Base-by-base conservation (phyloP, 116 monocot genomes). In the Trichopus zeylanicus region DNA sequence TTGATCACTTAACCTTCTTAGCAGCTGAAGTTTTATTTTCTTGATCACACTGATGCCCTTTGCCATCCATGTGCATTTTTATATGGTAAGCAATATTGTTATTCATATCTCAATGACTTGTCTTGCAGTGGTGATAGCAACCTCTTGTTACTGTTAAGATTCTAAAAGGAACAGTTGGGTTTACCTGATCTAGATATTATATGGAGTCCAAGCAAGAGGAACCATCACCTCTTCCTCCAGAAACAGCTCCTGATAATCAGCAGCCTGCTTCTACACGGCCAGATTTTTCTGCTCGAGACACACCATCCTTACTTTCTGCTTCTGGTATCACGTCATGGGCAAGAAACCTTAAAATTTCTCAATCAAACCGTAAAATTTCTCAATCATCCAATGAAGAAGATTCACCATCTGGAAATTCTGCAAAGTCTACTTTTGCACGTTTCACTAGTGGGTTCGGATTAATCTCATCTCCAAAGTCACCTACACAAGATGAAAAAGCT, bases 311-410 rank as follows among this genome's bases (percentile, higher is more conserved):
- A 56, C 60, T 87, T 68, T 76, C 92, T 61, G 39, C 79, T 54
- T 78, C 93, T 59, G 88, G 85, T 12, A 62, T 95, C 64, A 74
- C 89, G 18, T 83, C 81, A 27, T 97, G 97, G 97, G 91, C 87
- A 18, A 87, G 53, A 70, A 91, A 65, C 39, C 80, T 98, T 46
- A 77, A 75, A 67, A 78, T 87, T 63, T 71, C n/a, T n/a, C n/a
- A n/a, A n/a, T n/a, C n/a, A n/a, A n/a, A n/a, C n/a, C n/a, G n/a
- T n/a, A n/a, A n/a, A n/a, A n/a, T n/a, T n/a, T n/a, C 87, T 51
- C 71, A 81, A 28, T 59, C 86, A 58, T 57, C 67, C 2, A 59
- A 16, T 5, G 67, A 72, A 28, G 82, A 77, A 16, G 80, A 86
- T 38, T 18, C 72, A 57, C 78, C 87, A 62, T 25, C 75, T 67